These are phyloP conservation scores for Asterochloris sp. DNA, from an alignment of 139 green algal genomes.

Conservation along the genomic window DNA sequence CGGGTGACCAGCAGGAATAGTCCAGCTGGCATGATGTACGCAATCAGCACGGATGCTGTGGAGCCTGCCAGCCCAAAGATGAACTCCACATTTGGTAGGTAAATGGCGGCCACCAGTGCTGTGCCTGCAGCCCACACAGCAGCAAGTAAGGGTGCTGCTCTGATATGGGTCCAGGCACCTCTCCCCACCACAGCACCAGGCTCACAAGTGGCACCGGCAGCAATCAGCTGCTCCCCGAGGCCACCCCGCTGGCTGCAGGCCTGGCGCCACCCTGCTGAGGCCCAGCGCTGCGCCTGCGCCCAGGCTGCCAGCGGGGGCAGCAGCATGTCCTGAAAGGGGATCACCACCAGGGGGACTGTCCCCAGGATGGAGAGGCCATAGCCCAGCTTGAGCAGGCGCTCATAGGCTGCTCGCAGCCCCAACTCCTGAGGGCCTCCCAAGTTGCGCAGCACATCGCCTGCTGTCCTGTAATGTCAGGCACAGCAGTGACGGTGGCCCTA, in stretches of 20 bases:
- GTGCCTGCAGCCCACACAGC: conserved; percentile 5
- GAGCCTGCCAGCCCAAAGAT: conserved; percentile 81
- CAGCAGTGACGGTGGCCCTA: neutral
- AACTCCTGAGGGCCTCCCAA: conserved; percentile 49
- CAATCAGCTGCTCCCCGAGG: conserved; percentile 10
- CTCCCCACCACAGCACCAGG: neutral
- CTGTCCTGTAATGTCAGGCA: conserved; percentile 23
- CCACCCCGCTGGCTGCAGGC: neutral
- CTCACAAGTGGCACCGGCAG: neutral
- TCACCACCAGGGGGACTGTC: conserved; percentile 57
- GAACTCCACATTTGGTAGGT: conserved; percentile 81
- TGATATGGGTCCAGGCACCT: neutral
- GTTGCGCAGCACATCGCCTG: conserved; percentile 78
- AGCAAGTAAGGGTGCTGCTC: neutral
- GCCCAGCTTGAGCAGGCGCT: conserved; percentile 71
- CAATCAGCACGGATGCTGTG: conserved; percentile 69
- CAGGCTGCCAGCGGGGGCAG: conserved; percentile 1
- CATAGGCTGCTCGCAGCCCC: conserved; percentile 54
- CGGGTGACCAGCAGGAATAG: conserved; percentile 47
- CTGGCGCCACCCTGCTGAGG: neutral
- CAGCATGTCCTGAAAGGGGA: conserved; percentile 65
- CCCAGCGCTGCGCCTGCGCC: neutral
- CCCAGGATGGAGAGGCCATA: conserved; percentile 75
- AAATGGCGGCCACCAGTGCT: conserved; percentile 34
- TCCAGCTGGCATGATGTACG: conserved; percentile 68